phyloP scores from a whole-genome alignment of 306 rosid genomes.

The Begonia loranthoides region DNA sequence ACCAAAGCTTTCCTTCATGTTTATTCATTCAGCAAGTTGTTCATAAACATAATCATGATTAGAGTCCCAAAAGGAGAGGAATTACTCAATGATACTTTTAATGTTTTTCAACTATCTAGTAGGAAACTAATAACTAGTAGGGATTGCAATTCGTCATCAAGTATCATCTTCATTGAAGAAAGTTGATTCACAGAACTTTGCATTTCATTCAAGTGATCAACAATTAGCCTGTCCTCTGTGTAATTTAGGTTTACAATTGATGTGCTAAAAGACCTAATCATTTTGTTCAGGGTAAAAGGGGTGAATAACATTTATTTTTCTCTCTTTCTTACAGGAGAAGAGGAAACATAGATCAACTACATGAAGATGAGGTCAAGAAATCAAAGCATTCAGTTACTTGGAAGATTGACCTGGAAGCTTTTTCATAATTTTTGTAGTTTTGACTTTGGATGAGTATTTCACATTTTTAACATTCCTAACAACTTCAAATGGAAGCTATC shows the following conservation, averaged over 20 bases:
- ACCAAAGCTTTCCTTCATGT: background rate
- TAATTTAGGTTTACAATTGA: background rate
- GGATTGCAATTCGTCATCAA: background rate
- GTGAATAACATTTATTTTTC: too few species aligned
- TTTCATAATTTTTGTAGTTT: too few species aligned
- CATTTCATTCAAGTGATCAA: background rate
- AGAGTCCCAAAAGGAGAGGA: background rate
- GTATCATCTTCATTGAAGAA: background rate
- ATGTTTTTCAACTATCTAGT: background rate
- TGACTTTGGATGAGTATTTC: too few species aligned
- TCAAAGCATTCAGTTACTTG: too few species aligned
- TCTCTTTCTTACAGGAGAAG: too few species aligned
- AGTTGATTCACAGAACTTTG: background rate
- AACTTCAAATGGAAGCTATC: too few species aligned
- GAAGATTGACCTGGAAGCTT: too few species aligned
- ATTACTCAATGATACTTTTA: background rate
- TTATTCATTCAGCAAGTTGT: background rate
- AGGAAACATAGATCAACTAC: too few species aligned
- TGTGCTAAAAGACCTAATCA: too few species aligned
- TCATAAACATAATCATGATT: background rate
- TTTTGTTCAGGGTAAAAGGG: too few species aligned
- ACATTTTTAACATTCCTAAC: too few species aligned
- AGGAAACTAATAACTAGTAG: background rate
- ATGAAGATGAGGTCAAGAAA: too few species aligned
- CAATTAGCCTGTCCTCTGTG: background rate